Base-by-base conservation (phyloP, 1,284 basidiomycete genomes). In the Psilocybe mexicana region DNA sequence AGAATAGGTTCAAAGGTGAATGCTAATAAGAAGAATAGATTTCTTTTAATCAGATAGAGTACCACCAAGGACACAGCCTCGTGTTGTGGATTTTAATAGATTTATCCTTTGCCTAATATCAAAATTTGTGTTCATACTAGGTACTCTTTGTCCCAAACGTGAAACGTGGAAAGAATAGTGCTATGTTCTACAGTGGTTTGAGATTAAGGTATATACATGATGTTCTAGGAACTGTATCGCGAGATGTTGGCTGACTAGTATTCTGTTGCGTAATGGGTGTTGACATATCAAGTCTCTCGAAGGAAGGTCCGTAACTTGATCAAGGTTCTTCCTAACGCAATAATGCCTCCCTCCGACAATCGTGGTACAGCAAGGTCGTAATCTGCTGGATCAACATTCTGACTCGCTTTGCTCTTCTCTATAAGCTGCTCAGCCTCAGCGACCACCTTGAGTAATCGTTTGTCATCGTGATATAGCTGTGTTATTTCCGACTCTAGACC, bases 321-420 rank as follows among this genome's bases (percentile, higher is more conserved):
- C 68, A 93, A 75, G 61, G 84, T 91, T 76, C 90, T 82, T 72
- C 87, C 85, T 47, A 96, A 76, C 11, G 87, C 84, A 63, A 96
- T 85, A 49, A 92, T 90, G 0, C 92, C 94, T 18, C 94, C 94
- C 43, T 83, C 78, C 0, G 90, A 91, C 67, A 96, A 69, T 55
- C 86, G 80, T 10, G 91, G 89, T 35, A 94, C 85, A 0, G 90
- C 91, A 47, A 84, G 74, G 43, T 88, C 88, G 12, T 74, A 74
- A 56, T 84, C 78, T 33, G 75, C 74, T 42, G 71, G 68, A 30
- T 72, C 70, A 8, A 69, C 53, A 24, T 75, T 73, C 10, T 69
- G 52, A 28, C 62, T 62, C 10, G 56, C 48, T 65, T 77, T 82
- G 71, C 89, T 91, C 73, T 87, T 87, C 61, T 83, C 80, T 57